phyloP scores from a whole-genome alignment of 805 yeast species.

The Saccharomycopsis oosterbeekiorum region DNA sequence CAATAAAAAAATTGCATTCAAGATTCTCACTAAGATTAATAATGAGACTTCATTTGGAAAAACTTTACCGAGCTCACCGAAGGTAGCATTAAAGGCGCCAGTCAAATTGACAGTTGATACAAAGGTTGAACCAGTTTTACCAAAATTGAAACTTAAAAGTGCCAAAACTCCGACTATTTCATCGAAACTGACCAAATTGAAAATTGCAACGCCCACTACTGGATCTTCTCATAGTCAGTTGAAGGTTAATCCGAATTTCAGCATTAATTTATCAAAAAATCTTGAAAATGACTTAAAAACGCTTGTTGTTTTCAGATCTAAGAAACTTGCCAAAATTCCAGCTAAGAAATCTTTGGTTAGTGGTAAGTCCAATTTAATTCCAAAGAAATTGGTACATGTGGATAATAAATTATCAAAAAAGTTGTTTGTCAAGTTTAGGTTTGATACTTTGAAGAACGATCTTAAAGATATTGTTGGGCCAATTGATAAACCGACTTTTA shows the following conservation, averaged over 20 bases:
- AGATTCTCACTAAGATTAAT: conserved; percentile 11
- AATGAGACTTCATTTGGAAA: background rate
- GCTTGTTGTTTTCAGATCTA: background rate
- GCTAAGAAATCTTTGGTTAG: background rate
- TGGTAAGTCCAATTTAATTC: background rate
- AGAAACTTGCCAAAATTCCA: background rate
- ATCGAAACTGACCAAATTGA: background rate
- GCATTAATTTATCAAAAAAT: background rate
- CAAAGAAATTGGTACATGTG: background rate
- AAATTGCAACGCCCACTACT: background rate
- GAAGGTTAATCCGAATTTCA: background rate
- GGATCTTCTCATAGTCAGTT: background rate
- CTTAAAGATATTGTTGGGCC: background rate
- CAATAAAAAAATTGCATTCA: conserved; percentile 17
- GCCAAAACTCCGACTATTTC: background rate
- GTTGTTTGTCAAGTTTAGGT: background rate
- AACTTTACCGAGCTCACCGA: background rate
- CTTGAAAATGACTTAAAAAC: background rate
- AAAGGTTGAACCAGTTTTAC: background rate
- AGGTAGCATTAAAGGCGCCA: background rate
- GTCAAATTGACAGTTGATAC: background rate
- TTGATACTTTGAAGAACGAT: background rate
- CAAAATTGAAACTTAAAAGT: background rate
- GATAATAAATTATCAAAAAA: background rate
- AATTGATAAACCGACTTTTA: background rate